phyloP scores from a whole-genome alignment of 2,329 filamentous ascomycete genomes.

The Fusarium fujikuroi region DNA sequence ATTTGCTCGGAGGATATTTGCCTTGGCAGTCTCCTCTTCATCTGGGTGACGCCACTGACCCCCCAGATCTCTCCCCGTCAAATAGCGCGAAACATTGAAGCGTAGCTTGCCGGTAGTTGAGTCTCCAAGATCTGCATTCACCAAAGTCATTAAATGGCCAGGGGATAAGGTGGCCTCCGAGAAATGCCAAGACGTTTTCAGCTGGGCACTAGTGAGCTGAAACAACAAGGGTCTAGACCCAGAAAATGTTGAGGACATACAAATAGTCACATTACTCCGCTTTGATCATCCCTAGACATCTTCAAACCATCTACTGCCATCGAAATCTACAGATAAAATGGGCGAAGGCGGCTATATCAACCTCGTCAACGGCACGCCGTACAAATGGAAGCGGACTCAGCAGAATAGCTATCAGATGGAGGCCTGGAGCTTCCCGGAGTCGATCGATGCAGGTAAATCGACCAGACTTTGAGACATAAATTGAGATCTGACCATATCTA shows the following conservation, averaged over 20 bases:
- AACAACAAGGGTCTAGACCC: neutral
- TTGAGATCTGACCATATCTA: neutral
- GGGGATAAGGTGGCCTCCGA: neutral
- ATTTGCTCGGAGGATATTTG: no score
- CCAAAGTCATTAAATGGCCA: no score
- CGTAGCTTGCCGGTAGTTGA: neutral
- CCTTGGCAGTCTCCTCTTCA: neutral
- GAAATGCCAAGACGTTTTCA: neutral
- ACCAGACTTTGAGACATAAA: neutral
- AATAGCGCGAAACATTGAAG: neutral
- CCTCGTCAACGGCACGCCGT: conserved; percentile 15
- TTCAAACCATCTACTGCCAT: neutral
- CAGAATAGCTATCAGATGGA: conserved; percentile 22
- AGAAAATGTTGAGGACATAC: neutral
- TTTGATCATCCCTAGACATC: neutral
- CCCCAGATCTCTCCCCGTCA: neutral
- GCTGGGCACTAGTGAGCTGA: neutral
- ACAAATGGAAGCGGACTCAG: conserved; percentile 5
- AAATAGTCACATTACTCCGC: conserved; percentile 3
- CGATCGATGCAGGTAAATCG: conserved; percentile 1
- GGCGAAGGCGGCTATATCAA: conserved; percentile 2
- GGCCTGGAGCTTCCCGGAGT: conserved; percentile 1
- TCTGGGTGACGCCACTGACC: neutral
- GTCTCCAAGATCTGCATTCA: neutral
- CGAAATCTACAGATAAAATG: neutral